A percentile compares a stretch with the other conserved stretches of the same genome.
Conservation (phyloP, 2,329 filamentous ascomycete genomes). For the Lasiodiplodia sp. region DNA sequence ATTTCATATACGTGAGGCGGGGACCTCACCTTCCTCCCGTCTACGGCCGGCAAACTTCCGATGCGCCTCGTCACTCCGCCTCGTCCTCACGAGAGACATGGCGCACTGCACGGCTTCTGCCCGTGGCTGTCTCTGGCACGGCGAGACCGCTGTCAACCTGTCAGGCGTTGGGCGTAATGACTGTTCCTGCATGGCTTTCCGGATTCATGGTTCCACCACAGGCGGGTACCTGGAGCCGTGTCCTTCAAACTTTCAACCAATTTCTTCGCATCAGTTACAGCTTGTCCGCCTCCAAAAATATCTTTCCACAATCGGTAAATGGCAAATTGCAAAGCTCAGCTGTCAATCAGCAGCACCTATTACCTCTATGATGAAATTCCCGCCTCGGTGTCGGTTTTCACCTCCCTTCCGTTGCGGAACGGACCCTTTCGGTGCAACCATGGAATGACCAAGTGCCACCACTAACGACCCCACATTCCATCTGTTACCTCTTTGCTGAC, state of each 20-base stretch:
- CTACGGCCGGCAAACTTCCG: not conserved
- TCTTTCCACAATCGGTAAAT: not conserved
- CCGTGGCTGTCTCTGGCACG: not conserved
- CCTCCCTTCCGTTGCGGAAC: not conserved
- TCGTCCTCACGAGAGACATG: not conserved
- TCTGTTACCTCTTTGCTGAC: not conserved
- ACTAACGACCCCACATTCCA: not conserved
- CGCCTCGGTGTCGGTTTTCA: not conserved
- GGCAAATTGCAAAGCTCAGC: not conserved
- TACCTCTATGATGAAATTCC: not conserved
- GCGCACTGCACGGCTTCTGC: not conserved
- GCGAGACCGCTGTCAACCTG: conserved; percentile 14
- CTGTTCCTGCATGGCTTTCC: conserved; percentile 12
- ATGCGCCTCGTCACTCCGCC: not conserved
- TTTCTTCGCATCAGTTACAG: not conserved
- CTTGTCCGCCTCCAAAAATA: not conserved
- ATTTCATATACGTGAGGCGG: conserved; percentile 1
- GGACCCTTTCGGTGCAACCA: not conserved
- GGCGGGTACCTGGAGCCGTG: conserved; percentile 14
- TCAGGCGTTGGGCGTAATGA: not conserved
- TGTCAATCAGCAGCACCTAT: not conserved
- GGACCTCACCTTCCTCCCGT: not conserved
- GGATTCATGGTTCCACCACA: conserved; percentile 17
- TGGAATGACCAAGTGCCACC: not conserved
- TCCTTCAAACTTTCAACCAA: not conserved